These are phyloP conservation scores for Globisporangium paddicum DNA, from an alignment of 352 stramenopile genomes.

Conservation along the genomic window DNA sequence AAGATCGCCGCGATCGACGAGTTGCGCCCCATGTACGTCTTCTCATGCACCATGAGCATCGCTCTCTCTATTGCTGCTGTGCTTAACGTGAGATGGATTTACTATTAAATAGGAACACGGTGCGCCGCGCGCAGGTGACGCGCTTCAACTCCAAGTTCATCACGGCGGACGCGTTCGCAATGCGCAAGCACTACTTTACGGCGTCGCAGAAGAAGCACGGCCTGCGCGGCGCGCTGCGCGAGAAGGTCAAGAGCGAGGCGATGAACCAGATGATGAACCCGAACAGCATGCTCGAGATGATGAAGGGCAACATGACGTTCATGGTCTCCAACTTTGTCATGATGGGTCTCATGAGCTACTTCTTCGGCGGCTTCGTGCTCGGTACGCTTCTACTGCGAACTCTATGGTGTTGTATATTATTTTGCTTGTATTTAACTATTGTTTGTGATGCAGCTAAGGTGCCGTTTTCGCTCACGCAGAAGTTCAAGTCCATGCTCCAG, in stretches of 20 bases:
- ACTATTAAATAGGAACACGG: constrained; percentile 66
- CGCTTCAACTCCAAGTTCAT: constrained; percentile 91
- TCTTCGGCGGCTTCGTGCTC: constrained; percentile 98
- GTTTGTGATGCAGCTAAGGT: constrained; percentile 94
- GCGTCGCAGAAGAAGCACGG: constrained; percentile 87
- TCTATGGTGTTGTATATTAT: not conserved
- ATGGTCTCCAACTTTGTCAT: constrained; percentile 99
- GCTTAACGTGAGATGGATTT: no score
- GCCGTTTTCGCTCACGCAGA: constrained; percentile 96
- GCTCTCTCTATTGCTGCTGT: not conserved
- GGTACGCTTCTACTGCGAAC: constrained; percentile 43
- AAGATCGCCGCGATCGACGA: constrained; percentile 77
- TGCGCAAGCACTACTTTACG: constrained; percentile 89
- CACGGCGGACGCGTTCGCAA: constrained; percentile 72
- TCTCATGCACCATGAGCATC: no score
- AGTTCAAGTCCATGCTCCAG: constrained; percentile 99
- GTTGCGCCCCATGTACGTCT: constrained; percentile 66
- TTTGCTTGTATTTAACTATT: not conserved
- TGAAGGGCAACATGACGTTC: constrained; percentile 99
- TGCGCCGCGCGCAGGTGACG: constrained; percentile 78
- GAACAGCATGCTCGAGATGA: constrained; percentile 96
- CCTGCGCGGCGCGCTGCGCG: constrained; percentile 74
- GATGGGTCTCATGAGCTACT: constrained; percentile 99
- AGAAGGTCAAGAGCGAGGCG: constrained; percentile 87
- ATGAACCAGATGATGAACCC: constrained; percentile 96